A percentile compares a stretch with the other conserved stretches of the same genome.
These are phyloP conservation scores for Scheffersomyces lignicola DNA, from an alignment of 1,139 yeast species.

Conservation along the genomic window DNA sequence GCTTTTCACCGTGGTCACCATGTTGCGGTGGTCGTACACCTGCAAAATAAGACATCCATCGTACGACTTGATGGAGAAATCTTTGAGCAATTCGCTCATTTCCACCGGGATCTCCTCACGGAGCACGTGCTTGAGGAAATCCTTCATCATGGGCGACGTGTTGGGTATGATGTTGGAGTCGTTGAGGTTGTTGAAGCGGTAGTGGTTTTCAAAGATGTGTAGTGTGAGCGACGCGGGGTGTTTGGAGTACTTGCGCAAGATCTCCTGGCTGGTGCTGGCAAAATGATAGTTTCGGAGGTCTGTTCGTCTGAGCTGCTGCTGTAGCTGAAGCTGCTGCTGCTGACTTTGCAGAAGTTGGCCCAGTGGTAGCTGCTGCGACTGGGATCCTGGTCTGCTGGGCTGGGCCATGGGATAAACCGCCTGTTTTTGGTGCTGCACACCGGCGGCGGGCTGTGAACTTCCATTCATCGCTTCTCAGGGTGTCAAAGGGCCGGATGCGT, in stretches of 20 bases:
- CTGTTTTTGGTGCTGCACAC: constrained; percentile 8
- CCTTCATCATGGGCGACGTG: constrained; percentile 74
- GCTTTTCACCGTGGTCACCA: constrained; percentile 19
- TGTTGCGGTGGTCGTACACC: constrained; percentile 69
- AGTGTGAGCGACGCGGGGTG: constrained; percentile 82
- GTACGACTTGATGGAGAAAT: constrained; percentile 77
- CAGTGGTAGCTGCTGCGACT: constrained; percentile 10
- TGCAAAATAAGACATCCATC: constrained; percentile 89
- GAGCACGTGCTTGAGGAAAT: constrained; percentile 76
- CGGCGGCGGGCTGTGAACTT: too few species aligned
- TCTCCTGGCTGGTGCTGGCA: constrained; percentile 70
- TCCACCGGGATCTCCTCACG: constrained; percentile 86
- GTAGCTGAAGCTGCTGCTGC: constrained; percentile 32
- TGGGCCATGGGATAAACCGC: constrained; percentile 13
- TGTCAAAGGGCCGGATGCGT: too few species aligned
- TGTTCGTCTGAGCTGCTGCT: constrained; percentile 30
- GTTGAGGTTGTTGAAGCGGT: constrained; percentile 65
- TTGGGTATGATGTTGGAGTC: constrained; percentile 83
- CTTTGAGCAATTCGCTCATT: constrained; percentile 83
- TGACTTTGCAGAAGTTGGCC: constrained; percentile 16
- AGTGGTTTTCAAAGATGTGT: constrained; percentile 89
- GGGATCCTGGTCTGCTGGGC: constrained; percentile 8
- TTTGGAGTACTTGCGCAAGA: constrained; percentile 75
- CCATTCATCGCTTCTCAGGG: too few species aligned
- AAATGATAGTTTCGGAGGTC: constrained; percentile 48